Percentiles rank a stretch among this genome's conserved stretches.
These are phyloP conservation scores for Beauveria medogensis DNA, from an alignment of 2,329 filamentous ascomycete genomes.

Conservation along the genomic window DNA sequence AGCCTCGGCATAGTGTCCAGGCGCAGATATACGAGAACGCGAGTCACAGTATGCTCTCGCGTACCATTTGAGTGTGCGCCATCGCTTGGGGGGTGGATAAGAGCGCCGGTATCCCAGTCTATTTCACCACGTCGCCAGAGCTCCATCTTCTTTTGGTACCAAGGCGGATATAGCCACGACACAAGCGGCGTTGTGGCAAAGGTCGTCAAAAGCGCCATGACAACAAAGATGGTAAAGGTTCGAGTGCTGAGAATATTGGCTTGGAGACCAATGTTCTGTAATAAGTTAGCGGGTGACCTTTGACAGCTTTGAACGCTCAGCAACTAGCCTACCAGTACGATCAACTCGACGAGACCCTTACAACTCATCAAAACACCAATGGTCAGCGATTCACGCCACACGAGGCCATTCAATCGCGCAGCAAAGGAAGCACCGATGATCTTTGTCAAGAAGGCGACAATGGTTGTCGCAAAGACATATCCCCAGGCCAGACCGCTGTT, in stretches of 20 bases:
- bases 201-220: conserved; percentile 86
- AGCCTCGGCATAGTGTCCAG: conserved; percentile 77
- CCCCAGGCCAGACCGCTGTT: conserved; percentile 78
- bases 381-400: conserved; percentile 84
- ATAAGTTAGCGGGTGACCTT: not conserved
- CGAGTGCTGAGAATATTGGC: conserved; percentile 71
- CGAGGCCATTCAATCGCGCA: conserved; percentile 64
- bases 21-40: conserved; percentile 72
- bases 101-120: conserved; percentile 59
- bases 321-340: conserved; percentile 63
- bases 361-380: conserved; percentile 94
- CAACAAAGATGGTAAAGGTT: conserved; percentile 89
- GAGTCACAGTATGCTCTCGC: conserved; percentile 7
- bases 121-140: conserved; percentile 72
- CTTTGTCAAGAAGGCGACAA: conserved; percentile 77
- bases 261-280: conserved; percentile 65
- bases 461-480: conserved; percentile 77
- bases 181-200: conserved; percentile 76
- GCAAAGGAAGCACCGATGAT: conserved; percentile 75
- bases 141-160: conserved; percentile 44
- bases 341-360: conserved; percentile 89
- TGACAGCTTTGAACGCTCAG: not conserved
- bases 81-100: conserved; percentile 23
- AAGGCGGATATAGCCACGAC: conserved; percentile 62
- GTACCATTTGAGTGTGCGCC: not conserved